Conservation (phyloP, 2,329 filamentous ascomycete species). For the Coniochaeta sp. region DNA sequence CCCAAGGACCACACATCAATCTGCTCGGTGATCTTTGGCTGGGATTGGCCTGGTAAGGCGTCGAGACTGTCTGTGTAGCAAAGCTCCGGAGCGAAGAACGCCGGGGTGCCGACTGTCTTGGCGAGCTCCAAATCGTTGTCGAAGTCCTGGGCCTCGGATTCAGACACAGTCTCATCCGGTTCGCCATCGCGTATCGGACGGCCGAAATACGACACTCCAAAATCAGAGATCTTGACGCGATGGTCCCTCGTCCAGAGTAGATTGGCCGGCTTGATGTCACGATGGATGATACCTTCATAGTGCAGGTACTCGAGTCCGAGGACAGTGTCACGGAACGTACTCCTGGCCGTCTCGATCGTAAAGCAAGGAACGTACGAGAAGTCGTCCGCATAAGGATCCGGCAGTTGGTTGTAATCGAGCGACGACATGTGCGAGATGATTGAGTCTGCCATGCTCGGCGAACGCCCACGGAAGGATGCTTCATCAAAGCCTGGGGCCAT, state of each 20-base stretch:
- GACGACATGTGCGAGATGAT: slow-evolving; percentile 64
- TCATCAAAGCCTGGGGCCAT: slow-evolving; percentile 71
- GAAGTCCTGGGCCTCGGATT: slow-evolving; percentile 78
- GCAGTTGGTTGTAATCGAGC: slow-evolving; percentile 47
- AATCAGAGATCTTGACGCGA: slow-evolving; percentile 95
- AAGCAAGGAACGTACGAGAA: slow-evolving; percentile 91
- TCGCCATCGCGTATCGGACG: slow-evolving; percentile 79
- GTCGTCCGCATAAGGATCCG: slow-evolving; percentile 72
- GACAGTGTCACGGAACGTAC: slow-evolving; percentile 85
- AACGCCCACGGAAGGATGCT: slow-evolving; percentile 53
- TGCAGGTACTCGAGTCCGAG: slow-evolving; percentile 90
- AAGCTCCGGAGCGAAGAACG: slow-evolving; percentile 94
- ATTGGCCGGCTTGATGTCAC: slow-evolving; percentile 85
- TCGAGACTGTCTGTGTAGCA: slow-evolving; percentile 76
- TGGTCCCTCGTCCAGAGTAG: slow-evolving; percentile 79
- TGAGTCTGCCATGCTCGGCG: slow-evolving; percentile 75
- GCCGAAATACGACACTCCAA: slow-evolving; percentile 95
- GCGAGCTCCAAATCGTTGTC: slow-evolving; percentile 94
- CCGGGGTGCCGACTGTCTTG: slow-evolving; percentile 94
- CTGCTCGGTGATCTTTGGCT: slow-evolving; percentile 77
- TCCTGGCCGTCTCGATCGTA: slow-evolving; percentile 73
- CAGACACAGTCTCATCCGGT: slow-evolving; percentile 63
- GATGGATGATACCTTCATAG: slow-evolving; percentile 76
- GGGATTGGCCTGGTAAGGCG: slow-evolving; percentile 30
- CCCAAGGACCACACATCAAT: slow-evolving; percentile 98